These are phyloP conservation scores for Heteromeles arbutifolia DNA, from an alignment of 306 rosid genomes.

Conservation along the genomic window DNA sequence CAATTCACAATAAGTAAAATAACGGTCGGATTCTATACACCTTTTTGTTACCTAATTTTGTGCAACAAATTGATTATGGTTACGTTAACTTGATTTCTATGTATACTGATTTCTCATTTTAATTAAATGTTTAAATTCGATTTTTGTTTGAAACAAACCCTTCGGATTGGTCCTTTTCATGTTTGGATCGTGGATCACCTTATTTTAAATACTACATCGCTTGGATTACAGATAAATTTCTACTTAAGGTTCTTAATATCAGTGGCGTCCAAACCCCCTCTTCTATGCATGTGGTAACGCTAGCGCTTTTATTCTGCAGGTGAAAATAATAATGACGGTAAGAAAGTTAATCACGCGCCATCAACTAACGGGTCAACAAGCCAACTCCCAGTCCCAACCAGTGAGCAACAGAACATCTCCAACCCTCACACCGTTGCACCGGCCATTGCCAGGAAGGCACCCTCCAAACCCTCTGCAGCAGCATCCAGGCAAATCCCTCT, in stretches of 20 bases:
- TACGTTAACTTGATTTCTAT: not conserved
- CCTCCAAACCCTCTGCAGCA: constrained; percentile 31
- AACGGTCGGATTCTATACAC: not conserved
- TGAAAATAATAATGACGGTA: constrained; percentile 22
- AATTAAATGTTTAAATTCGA: not conserved
- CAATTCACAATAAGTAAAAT: no score
- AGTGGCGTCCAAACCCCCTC: not conserved
- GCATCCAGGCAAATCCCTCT: constrained; percentile 4
- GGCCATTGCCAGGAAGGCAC: constrained; percentile 28
- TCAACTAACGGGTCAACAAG: constrained; percentile 30
- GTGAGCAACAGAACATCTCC: constrained; percentile 40
- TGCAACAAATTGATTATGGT: not conserved
- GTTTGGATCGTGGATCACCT: not conserved
- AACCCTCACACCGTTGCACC: constrained; percentile 32
- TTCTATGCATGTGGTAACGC: not conserved
- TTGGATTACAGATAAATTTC: not conserved
- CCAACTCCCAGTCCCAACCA: constrained; percentile 44
- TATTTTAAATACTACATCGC: not conserved
- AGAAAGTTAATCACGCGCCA: constrained; percentile 17
- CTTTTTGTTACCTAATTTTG: not conserved
- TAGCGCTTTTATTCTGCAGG: constrained; percentile 32
- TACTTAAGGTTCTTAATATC: not conserved
- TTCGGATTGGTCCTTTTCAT: not conserved
- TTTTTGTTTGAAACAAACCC: not conserved
- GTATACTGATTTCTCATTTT: not conserved